Conservation (phyloP, 768 basidiomycete species). For the Rhizopogon sp. region DNA sequence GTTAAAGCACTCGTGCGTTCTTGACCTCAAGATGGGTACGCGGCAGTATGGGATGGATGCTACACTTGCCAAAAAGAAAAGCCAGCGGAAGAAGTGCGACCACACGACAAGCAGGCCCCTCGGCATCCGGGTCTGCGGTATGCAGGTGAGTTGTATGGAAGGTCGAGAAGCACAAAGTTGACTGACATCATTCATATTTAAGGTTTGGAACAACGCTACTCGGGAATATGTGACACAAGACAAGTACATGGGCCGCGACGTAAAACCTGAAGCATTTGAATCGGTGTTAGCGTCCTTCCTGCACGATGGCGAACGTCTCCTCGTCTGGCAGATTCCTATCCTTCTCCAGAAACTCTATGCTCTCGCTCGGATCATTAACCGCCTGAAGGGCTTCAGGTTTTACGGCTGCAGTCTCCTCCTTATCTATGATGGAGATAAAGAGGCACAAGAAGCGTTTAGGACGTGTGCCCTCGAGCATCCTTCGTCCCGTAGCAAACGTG, state of each 20-base stretch:
- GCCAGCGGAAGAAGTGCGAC: slow-evolving; percentile 98
- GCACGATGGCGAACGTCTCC: slow-evolving; percentile 73
- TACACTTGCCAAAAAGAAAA: slow-evolving; percentile 88
- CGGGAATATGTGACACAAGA: slow-evolving; percentile 89
- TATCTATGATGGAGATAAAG: slow-evolving; percentile 94
- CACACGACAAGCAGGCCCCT: slow-evolving; percentile 87
- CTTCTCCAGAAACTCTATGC: slow-evolving; percentile 89
- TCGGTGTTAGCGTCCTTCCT: slow-evolving; percentile 80
- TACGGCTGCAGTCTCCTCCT: slow-evolving; percentile 96
- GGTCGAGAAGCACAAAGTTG: background rate
- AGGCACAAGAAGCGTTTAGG: slow-evolving; percentile 75
- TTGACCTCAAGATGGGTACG: slow-evolving; percentile 99
- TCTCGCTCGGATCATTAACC: slow-evolving; percentile 86
- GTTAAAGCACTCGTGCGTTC: slow-evolving; percentile 87
- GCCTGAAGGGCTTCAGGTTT: slow-evolving; percentile 93
- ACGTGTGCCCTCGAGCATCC: slow-evolving; percentile 59
- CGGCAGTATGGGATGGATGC: slow-evolving; percentile 98
- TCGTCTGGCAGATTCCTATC: slow-evolving; percentile 89
- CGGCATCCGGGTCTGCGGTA: slow-evolving; percentile 94
- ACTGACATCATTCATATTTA: slow-evolving; percentile 7
- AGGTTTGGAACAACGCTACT: slow-evolving; percentile 92
- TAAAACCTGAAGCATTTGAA: slow-evolving; percentile 82
- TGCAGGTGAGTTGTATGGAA: slow-evolving; percentile 73
- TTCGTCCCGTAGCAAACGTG: slow-evolving; percentile 62
- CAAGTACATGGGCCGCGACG: slow-evolving; percentile 93